Evolutionary conservation across 345 rosid genomes (phyloP).

Genomic region (Corchorus olitorius): DNA sequence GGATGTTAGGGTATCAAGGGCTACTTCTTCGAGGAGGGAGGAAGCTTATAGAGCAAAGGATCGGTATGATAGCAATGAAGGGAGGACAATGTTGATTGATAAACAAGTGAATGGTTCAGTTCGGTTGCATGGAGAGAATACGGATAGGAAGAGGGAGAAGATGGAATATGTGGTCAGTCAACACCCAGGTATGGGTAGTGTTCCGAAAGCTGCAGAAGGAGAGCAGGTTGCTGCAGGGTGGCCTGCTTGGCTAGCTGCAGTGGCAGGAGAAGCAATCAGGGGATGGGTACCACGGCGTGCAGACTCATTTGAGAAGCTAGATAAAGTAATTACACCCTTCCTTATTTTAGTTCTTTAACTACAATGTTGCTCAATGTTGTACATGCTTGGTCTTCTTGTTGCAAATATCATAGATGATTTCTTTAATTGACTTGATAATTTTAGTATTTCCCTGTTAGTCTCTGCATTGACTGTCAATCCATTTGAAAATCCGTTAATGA

Average conservation of each 20-base stretch:
- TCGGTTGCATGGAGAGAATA: slow-evolving; percentile 54
- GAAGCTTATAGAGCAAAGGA: slow-evolving; percentile 59
- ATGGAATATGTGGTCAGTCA: slow-evolving; percentile 49
- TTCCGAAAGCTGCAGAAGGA: slow-evolving; percentile 80
- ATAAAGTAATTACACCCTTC: slow-evolving; percentile 64
- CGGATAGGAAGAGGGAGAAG: slow-evolving; percentile 73
- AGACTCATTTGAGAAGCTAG: slow-evolving; percentile 93
- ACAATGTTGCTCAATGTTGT: not conserved
- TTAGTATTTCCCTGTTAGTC: not conserved
- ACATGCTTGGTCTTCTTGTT: not conserved
- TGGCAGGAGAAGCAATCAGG: slow-evolving; percentile 94
- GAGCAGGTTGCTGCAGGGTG: slow-evolving; percentile 98
- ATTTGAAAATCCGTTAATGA: not conserved
- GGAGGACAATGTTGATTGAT: slow-evolving; percentile 56
- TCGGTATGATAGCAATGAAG: slow-evolving; percentile 54
- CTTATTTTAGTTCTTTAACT: slow-evolving; percentile 17
- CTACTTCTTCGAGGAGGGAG: slow-evolving; percentile 74
- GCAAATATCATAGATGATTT: not conserved
- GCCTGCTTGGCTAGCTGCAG: slow-evolving; percentile 97
- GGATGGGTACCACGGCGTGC: slow-evolving; percentile 99
- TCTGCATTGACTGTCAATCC: not conserved
- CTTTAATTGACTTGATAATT: not conserved
- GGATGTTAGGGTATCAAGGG: slow-evolving; percentile 60
- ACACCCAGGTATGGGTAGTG: slow-evolving; percentile 60
- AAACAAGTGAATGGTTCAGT: slow-evolving; percentile 70